Conservation (phyloP, 2,329 filamentous ascomycete species). For the Elsinoe necatrix region DNA sequence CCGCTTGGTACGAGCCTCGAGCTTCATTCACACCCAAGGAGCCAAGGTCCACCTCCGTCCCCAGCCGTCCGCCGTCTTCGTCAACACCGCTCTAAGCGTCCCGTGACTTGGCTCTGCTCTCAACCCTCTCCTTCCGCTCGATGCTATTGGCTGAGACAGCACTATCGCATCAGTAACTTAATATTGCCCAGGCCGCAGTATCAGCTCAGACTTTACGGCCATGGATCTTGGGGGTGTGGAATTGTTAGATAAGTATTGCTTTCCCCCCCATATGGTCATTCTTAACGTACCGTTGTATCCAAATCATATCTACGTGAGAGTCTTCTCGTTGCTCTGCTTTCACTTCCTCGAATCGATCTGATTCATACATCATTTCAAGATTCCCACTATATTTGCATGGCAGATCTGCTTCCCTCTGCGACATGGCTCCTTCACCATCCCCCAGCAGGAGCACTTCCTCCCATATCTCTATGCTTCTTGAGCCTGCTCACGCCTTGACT, state of each 20-base stretch:
- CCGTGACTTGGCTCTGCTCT: neutral
- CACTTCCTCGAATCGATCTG: neutral
- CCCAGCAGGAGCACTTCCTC: slow-evolving; percentile 1
- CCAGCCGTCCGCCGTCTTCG: neutral
- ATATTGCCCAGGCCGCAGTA: slow-evolving; percentile 1
- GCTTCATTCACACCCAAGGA: neutral
- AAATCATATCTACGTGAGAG: neutral
- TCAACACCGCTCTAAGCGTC: neutral
- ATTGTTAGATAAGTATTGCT: neutral
- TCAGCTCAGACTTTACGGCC: neutral
- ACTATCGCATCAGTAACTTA: neutral
- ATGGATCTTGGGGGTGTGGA: neutral
- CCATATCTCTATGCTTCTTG: slow-evolving; percentile 35
- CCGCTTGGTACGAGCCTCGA: neutral
- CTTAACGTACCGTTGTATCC: neutral
- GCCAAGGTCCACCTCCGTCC: neutral
- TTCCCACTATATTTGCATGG: neutral
- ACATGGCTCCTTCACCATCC: slow-evolving; percentile 9
- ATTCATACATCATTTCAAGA: neutral
- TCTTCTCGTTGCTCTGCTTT: neutral
- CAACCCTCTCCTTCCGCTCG: neutral
- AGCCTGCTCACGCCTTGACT: slow-evolving; percentile 56
- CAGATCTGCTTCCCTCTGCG: neutral
- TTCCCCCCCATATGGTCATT: neutral
- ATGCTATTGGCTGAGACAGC: neutral